Percentiles rank a stretch among this genome's conserved stretches.
Conservation (phyloP, 495 filamentous ascomycete species). For the Cudoniella acicularis region DNA sequence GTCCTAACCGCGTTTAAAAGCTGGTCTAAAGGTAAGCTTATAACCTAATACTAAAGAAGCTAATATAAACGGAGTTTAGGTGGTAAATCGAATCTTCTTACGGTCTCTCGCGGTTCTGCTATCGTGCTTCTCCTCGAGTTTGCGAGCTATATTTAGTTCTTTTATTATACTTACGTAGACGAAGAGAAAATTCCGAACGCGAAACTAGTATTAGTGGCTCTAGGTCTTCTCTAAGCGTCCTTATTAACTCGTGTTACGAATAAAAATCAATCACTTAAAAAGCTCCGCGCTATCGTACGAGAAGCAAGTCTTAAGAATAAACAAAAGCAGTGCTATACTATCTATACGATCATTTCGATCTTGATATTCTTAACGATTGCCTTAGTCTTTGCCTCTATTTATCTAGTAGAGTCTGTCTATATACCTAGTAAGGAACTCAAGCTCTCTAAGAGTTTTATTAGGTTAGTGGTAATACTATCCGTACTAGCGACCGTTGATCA, state of each 20-base stretch:
- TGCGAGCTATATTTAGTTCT: conserved; percentile 4
- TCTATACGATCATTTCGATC: no score
- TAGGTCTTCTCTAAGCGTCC: conserved; percentile 3
- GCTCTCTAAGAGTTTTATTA: no score
- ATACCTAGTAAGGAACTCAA: no score
- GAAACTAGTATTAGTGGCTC: conserved; percentile 5
- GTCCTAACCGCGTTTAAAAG: conserved; percentile 2
- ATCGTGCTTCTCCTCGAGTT: conserved; percentile 4
- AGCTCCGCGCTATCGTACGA: no score
- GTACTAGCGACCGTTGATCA: no score
- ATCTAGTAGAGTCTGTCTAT: no score
- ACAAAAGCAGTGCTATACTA: no score
- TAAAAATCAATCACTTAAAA: no score
- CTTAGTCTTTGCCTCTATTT: no score
- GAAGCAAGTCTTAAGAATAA: no score
- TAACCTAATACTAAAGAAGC: conserved; percentile 3
- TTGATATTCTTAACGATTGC: no score
- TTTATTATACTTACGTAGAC: conserved; percentile 5
- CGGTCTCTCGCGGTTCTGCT: conserved; percentile 4
- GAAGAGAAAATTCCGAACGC: neutral
- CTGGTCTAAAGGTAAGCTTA: conserved; percentile 4
- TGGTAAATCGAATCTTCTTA: conserved; percentile 4
- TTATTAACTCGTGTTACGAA: conserved; percentile 2
- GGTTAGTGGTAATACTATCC: no score
- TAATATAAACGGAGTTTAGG: conserved; percentile 1